Conservation (phyloP, 2,329 filamentous ascomycete species). For the Monosporascus sp. region DNA sequence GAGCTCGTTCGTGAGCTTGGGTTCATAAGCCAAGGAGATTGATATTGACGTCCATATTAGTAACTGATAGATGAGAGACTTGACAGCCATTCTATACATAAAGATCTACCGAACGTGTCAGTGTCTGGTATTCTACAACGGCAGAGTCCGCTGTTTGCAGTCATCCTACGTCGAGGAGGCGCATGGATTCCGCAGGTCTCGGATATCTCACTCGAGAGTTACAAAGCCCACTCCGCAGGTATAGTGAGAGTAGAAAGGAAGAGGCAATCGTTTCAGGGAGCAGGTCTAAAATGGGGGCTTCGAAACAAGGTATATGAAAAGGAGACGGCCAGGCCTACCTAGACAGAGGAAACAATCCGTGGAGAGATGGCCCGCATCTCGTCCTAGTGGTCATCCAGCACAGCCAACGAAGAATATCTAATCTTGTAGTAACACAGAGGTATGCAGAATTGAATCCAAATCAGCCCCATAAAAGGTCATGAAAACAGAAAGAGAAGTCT, state of each 20-base stretch:
- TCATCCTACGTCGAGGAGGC: constrained; percentile 10
- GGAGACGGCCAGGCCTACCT: constrained; percentile 23
- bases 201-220: constrained; percentile 8
- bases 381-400: constrained; percentile 21
- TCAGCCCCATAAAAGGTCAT: not conserved
- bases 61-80: constrained; percentile 17
- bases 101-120: constrained; percentile 21
- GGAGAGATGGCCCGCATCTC: constrained; percentile 29
- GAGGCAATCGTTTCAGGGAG: constrained; percentile 17
- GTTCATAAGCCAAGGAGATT: constrained; percentile 11
- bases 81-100: constrained; percentile 26
- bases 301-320: constrained; percentile 17
- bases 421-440: not conserved
- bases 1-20: constrained; percentile 21
- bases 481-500: not conserved
- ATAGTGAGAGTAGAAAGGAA: constrained; percentile 2
- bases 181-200: constrained; percentile 15
- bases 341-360: constrained; percentile 20
- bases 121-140: constrained; percentile 13
- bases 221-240: constrained; percentile 6
- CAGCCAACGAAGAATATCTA: constrained; percentile 17
- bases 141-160: constrained; percentile 10
- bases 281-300: constrained; percentile 7
- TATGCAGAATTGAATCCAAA: not conserved
- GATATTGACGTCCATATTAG: constrained; percentile 24